These are phyloP conservation scores for Blastomyces emzantsi DNA, from an alignment of 2,329 filamentous ascomycete genomes.

Conservation along the genomic window DNA sequence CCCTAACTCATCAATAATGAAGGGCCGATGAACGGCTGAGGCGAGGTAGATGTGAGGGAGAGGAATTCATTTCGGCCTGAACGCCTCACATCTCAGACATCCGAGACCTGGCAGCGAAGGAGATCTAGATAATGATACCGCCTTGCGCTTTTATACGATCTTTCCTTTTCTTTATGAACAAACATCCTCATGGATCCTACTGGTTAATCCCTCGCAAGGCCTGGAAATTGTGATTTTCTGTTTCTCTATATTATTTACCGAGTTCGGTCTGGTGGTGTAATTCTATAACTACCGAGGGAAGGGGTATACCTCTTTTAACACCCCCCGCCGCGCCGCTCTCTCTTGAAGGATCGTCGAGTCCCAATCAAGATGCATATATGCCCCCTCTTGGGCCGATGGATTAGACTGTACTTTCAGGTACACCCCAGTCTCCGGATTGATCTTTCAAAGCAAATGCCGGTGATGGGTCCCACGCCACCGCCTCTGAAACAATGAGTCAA, in stretches of 20 bases:
- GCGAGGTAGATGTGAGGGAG: neutral
- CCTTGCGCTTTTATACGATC: neutral
- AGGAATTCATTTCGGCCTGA: conserved; percentile 11
- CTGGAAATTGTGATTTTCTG: neutral
- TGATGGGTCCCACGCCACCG: neutral
- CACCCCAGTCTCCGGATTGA: neutral
- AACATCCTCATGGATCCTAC: neutral
- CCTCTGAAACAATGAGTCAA: neutral
- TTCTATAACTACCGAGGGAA: neutral
- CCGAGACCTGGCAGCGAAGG: neutral
- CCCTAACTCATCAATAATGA: conserved; percentile 2
- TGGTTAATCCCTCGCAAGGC: neutral
- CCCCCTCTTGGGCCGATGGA: neutral
- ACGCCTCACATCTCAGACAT: conserved; percentile 18
- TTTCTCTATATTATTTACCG: neutral
- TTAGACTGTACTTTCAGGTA: neutral
- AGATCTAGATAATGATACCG: neutral
- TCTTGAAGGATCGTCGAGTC: neutral
- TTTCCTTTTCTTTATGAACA: neutral
- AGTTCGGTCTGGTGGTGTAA: neutral
- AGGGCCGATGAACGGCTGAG: neutral
- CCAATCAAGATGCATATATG: neutral
- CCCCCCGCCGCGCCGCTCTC: neutral
- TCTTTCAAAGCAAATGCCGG: neutral
- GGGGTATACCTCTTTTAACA: neutral